A percentile compares a stretch with the other conserved stretches of the same genome.
Evolutionary conservation across 2,329 filamentous ascomycete species (phyloP).

Genomic region (Verticillium tricorpus): DNA sequence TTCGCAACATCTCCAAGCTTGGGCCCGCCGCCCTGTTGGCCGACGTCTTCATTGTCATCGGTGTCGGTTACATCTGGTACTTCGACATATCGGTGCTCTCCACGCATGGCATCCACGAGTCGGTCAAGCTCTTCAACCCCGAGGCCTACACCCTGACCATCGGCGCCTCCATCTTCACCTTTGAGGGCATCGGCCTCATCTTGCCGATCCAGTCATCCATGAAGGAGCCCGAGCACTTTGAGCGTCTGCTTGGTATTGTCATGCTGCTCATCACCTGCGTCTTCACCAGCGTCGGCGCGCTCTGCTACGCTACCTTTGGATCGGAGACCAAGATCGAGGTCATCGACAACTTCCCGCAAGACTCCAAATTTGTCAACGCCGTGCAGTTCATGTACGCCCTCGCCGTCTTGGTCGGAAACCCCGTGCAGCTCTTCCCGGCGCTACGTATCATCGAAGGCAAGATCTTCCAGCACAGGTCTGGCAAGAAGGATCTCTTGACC

Average conservation of each 20-base stretch:
- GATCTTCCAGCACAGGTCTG: slow-evolving; percentile 63
- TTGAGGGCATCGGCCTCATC: slow-evolving; percentile 94
- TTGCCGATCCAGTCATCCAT: slow-evolving; percentile 98
- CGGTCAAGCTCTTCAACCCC: slow-evolving; percentile 67
- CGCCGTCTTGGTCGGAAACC: slow-evolving; percentile 68
- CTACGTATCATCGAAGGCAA: slow-evolving; percentile 66
- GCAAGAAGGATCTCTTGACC: slow-evolving; percentile 58
- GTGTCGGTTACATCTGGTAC: slow-evolving; percentile 68
- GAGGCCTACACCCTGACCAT: slow-evolving; percentile 65
- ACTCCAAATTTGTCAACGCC: slow-evolving; percentile 66
- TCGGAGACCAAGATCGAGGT: slow-evolving; percentile 65
- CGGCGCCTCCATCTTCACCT: slow-evolving; percentile 82
- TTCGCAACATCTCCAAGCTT: slow-evolving; percentile 71
- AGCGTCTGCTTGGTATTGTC: slow-evolving; percentile 59
- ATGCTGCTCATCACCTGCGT: slow-evolving; percentile 71
- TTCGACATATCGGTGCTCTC: slow-evolving; percentile 59
- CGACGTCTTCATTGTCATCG: slow-evolving; percentile 68
- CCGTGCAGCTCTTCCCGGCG: slow-evolving; percentile 71
- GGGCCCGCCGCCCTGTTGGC: slow-evolving; percentile 65
- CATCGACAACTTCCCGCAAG: slow-evolving; percentile 71
- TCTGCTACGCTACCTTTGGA: slow-evolving; percentile 73
- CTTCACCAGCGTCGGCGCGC: slow-evolving; percentile 66
- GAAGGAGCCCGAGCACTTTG: slow-evolving; percentile 65
- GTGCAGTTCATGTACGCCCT: slow-evolving; percentile 72
- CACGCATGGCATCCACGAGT: slow-evolving; percentile 50